Evolutionary conservation across 1,284 basidiomycete genomes (phyloP).

Genomic region (Fomitopsis pinicola): DNA sequence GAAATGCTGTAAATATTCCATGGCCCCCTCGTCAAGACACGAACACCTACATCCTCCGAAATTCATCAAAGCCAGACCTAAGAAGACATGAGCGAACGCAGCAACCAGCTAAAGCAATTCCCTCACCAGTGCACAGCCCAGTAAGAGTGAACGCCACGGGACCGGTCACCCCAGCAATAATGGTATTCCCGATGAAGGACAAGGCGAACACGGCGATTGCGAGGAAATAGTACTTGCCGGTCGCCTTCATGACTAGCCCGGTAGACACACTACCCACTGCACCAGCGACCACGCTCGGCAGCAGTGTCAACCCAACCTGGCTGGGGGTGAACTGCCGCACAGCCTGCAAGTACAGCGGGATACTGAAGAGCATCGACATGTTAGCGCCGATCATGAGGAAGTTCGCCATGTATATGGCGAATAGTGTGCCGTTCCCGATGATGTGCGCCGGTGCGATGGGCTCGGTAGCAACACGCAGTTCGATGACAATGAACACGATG

Average conservation of each 20-base stretch:
- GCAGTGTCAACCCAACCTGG: conserved; percentile 47
- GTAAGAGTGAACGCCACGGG: conserved; percentile 30
- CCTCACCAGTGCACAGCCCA: conserved; percentile 39
- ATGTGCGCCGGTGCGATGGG: conserved; percentile 57
- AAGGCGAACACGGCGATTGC: conserved; percentile 40
- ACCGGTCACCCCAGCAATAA: conserved; percentile 38
- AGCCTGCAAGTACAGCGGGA: conserved; percentile 56
- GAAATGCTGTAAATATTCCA: too few relatives aligned
- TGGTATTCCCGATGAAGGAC: conserved; percentile 36
- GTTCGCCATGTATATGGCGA: conserved; percentile 55
- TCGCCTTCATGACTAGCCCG: conserved; percentile 52
- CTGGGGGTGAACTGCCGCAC: conserved; percentile 40
- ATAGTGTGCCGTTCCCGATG: conserved; percentile 42
- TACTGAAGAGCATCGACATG: conserved; percentile 47
- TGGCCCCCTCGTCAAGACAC: background rate
- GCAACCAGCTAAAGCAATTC: background rate
- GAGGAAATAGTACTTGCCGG: conserved; percentile 51
- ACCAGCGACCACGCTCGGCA: conserved; percentile 42
- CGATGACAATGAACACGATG: conserved; percentile 25
- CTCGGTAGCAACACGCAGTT: conserved; percentile 46
- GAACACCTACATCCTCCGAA: conserved; percentile 41
- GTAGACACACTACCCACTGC: conserved; percentile 46
- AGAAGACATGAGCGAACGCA: background rate
- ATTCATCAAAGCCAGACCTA: conserved; percentile 39
- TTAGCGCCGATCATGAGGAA: conserved; percentile 46